Evolutionary conservation across 2,329 filamentous ascomycete species (phyloP).

Genomic region (Dothideomycetidae sp.): DNA sequence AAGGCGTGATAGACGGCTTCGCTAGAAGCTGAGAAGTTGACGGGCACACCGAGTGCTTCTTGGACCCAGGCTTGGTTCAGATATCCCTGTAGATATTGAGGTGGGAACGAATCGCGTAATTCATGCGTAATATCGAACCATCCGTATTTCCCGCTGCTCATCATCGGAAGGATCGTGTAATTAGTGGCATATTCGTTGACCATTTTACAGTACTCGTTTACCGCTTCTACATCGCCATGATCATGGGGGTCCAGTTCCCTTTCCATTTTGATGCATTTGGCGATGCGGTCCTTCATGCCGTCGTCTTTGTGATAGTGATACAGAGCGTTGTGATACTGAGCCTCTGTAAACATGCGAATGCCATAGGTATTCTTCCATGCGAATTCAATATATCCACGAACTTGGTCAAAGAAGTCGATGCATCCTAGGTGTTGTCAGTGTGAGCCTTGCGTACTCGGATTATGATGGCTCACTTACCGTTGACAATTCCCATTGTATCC

Average conservation of each 20-base stretch:
- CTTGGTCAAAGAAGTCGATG: constrained; percentile 37
- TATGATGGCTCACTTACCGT: constrained; percentile 24
- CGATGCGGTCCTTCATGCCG: constrained; percentile 42
- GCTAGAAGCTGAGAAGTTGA: constrained; percentile 17
- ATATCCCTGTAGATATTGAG: constrained; percentile 46
- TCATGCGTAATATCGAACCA: constrained; percentile 42
- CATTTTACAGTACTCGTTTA: constrained; percentile 17
- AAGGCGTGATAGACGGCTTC: constrained; percentile 29
- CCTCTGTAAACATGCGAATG: constrained; percentile 36
- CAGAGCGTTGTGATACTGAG: constrained; percentile 31
- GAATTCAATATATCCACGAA: constrained; percentile 22
- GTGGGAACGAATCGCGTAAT: constrained; percentile 44
- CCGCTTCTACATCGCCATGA: constrained; percentile 24
- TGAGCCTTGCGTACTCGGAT: background rate
- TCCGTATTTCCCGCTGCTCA: constrained; percentile 29
- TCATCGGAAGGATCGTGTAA: constrained; percentile 35
- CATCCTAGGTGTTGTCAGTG: constrained; percentile 45
- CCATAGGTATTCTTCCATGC: constrained; percentile 46
- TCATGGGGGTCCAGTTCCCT: constrained; percentile 38
- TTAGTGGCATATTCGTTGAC: constrained; percentile 27
- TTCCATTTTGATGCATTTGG: constrained; percentile 36
- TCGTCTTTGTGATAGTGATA: constrained; percentile 30
- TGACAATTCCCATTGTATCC: constrained; percentile 40
- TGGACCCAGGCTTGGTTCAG: constrained; percentile 47
- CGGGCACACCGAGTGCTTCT: constrained; percentile 40